Evolutionary conservation across 228 moss, liverwort and hornwort species (phyloP).

Genomic region (Sphagnum fallax): DNA sequence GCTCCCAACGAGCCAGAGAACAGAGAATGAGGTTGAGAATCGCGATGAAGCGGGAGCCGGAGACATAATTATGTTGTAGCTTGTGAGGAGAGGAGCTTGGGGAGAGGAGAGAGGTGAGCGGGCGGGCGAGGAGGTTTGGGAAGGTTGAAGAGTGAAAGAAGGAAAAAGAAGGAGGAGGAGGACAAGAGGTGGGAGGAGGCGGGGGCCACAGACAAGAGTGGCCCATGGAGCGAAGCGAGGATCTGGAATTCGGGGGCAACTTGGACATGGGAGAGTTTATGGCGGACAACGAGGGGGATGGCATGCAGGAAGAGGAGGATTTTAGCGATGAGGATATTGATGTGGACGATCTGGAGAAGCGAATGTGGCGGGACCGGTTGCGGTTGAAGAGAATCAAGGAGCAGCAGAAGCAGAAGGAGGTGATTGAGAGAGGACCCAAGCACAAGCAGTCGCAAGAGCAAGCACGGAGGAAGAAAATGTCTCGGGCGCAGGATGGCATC

Average conservation of each 20-base stretch:
- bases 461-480: slow-evolving; percentile 96
- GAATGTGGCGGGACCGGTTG: slow-evolving; percentile 83
- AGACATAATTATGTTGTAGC: too few relatives aligned
- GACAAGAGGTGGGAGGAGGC: background rate
- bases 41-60: too few relatives aligned
- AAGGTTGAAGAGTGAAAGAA: background rate
- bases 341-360: slow-evolving; percentile 94
- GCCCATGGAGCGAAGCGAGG: slow-evolving; percentile 49
- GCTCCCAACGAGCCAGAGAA: too few relatives aligned
- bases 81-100: too few relatives aligned
- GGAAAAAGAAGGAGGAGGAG: slow-evolving; percentile 13
- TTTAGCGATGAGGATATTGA: slow-evolving; percentile 78
- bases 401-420: slow-evolving; percentile 64
- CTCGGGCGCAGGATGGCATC: slow-evolving; percentile 96
- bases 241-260: slow-evolving; percentile 58
- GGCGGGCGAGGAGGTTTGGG: too few relatives aligned
- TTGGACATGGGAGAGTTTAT: slow-evolving; percentile 84
- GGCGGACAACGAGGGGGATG: slow-evolving; percentile 61
- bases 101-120: too few relatives aligned
- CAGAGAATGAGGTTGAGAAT: too few relatives aligned
- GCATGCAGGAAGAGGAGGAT: slow-evolving; percentile 74
- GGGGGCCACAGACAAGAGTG: background rate
- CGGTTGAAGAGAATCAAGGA: slow-evolving; percentile 93
- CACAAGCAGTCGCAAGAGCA: slow-evolving; percentile 97
- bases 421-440: slow-evolving; percentile 21